phyloP scores from a whole-genome alignment of 2,329 filamentous ascomycete genomes.

The Colletotrichum cordylinicola region DNA sequence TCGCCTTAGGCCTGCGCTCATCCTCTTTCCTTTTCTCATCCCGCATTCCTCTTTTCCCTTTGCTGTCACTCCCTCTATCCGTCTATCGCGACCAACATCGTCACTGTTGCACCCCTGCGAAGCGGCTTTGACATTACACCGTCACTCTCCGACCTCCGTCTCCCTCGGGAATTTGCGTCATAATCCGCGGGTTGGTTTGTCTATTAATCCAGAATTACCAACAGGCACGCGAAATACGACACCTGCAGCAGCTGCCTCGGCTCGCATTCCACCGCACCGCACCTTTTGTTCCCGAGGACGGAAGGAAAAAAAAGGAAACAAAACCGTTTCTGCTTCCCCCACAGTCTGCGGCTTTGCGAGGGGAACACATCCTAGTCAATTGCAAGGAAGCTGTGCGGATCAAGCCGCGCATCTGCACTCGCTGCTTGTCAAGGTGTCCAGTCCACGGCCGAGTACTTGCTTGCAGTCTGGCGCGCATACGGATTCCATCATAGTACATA shows the following conservation, averaged over 20 bases:
- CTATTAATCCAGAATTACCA: neutral
- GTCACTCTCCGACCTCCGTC: neutral
- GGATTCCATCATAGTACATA: too few relatives aligned
- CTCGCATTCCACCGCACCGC: neutral
- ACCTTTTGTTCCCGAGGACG: neutral
- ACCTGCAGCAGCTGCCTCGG: neutral
- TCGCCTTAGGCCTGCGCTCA: neutral
- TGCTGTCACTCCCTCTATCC: neutral
- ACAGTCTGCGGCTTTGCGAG: neutral
- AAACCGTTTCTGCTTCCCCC: neutral
- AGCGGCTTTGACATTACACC: neutral
- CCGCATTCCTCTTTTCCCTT: neutral
- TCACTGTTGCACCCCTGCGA: neutral
- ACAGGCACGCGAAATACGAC: neutral
- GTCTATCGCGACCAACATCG: neutral
- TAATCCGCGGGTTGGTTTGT: neutral
- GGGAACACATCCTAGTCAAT: neutral
- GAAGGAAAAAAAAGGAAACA: neutral
- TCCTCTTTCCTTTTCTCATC: neutral
- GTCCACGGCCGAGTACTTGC: neutral
- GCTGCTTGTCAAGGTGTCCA: neutral
- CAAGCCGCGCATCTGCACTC: constrained; percentile 7
- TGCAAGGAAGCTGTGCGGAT: constrained; percentile 11
- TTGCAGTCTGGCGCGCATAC: neutral
- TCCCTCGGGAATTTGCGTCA: neutral